These are phyloP conservation scores for Smittium culicis DNA, from an alignment of 371 early-diverging fungal species.

Conservation along the genomic window DNA sequence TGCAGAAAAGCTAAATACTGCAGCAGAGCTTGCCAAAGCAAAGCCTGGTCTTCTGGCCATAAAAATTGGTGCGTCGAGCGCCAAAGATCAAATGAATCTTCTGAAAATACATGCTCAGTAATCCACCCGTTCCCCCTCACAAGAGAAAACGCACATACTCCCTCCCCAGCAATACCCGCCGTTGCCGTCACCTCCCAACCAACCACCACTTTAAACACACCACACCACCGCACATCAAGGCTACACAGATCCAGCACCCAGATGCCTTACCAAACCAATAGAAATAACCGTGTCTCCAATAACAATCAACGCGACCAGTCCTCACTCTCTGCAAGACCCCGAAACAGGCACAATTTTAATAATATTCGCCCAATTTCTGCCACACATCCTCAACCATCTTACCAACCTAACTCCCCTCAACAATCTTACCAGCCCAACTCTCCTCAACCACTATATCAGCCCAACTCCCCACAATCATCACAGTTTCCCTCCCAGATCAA, in stretches of 20 bases:
- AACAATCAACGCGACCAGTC: not conserved
- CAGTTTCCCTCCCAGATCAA: too few relatives aligned
- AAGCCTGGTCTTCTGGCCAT: constrained; percentile 65
- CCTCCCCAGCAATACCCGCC: constrained; percentile 11
- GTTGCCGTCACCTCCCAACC: too few relatives aligned
- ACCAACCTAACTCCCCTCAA: not conserved
- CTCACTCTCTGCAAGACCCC: not conserved
- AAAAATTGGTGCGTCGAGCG: constrained; percentile 66
- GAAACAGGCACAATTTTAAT: not conserved
- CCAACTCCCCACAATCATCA: not conserved
- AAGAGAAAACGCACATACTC: constrained; percentile 6
- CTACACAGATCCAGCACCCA: constrained; percentile 27
- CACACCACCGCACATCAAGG: constrained; percentile 23
- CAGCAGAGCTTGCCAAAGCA: constrained; percentile 54
- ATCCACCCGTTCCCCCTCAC: constrained; percentile 8
- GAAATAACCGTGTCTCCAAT: constrained; percentile 6
- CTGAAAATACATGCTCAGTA: constrained; percentile 7
- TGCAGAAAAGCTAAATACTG: constrained; percentile 72
- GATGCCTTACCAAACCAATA: constrained; percentile 23
- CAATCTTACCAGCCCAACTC: not conserved
- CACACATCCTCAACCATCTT: not conserved
- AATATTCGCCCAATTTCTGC: not conserved
- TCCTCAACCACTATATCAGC: not conserved
- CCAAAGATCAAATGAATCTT: constrained; percentile 18
- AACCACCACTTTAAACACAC: constrained; percentile 4